phyloP scores from a whole-genome alignment of 176 grass and related monocot species.

The Alopecurus myosuroides region DNA sequence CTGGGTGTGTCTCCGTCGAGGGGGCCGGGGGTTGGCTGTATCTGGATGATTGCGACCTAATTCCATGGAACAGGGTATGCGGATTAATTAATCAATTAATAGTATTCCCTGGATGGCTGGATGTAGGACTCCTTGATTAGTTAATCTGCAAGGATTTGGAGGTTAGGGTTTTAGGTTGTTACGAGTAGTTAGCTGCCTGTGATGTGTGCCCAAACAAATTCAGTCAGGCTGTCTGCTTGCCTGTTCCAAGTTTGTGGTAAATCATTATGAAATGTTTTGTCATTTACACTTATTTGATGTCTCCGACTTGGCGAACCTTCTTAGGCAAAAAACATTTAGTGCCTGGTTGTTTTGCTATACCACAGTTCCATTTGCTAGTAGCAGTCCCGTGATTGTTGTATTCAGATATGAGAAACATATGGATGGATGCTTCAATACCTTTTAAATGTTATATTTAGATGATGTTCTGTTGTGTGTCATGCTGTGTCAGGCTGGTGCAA shows the following conservation, averaged over 20 bases:
- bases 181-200: neutral
- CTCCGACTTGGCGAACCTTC: neutral
- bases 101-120: neutral
- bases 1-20: neutral
- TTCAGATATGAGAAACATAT: neutral
- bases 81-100: neutral
- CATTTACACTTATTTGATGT: neutral
- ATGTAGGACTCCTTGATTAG: neutral
- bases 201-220: neutral
- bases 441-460: neutral
- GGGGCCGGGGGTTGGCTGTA: neutral
- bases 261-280: neutral
- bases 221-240: neutral
- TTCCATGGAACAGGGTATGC: neutral
- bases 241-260: neutral
- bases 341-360: neutral
- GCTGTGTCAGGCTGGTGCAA: neutral
- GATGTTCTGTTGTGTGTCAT: neutral
- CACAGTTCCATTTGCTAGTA: neutral
- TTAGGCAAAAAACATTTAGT: neutral
- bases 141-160: neutral
- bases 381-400: neutral
- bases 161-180: constrained; percentile 1
- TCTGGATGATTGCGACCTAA: neutral
- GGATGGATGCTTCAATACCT: neutral